phyloP scores from a whole-genome alignment of 495 filamentous ascomycete species.

The Neurospora terricola region DNA sequence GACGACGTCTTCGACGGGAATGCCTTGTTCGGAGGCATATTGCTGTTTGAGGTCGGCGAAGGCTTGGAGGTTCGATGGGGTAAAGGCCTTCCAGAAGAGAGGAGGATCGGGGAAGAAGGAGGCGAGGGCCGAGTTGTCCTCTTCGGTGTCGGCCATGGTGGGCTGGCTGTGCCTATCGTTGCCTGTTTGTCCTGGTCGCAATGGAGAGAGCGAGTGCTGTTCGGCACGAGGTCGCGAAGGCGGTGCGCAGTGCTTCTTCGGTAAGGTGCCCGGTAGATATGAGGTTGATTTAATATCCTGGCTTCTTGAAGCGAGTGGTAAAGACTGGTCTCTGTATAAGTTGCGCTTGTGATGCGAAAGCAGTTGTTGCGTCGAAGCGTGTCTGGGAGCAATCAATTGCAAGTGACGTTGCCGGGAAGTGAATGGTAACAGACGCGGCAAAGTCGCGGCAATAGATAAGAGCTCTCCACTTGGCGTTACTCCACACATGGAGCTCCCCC shows the following conservation, averaged over 20 bases:
- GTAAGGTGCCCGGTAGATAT: not conserved
- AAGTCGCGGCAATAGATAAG: not conserved
- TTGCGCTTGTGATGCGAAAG: not conserved
- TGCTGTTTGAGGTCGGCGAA: conserved; percentile 43
- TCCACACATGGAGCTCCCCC: not conserved
- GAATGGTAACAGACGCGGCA: not conserved
- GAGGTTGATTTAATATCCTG: not conserved
- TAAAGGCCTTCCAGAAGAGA: conserved; percentile 85
- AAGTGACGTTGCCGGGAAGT: not conserved
- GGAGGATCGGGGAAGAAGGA: conserved; percentile 67
- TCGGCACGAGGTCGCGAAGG: not conserved
- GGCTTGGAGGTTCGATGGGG: conserved; percentile 58
- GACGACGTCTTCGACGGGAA: conserved; percentile 13
- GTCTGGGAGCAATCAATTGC: not conserved
- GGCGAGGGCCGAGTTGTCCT: conserved; percentile 29
- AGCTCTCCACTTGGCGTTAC: not conserved
- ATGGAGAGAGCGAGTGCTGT: not conserved
- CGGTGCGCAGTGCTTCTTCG: not conserved
- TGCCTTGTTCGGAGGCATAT: conserved; percentile 29
- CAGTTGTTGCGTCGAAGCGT: not conserved
- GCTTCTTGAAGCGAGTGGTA: not conserved
- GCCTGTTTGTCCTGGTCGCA: not conserved
- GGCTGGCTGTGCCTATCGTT: not conserved
- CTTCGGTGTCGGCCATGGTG: conserved; percentile 26
- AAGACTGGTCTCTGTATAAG: not conserved